Conservation (phyloP, 805 yeast species). For the Brettanomyces bruxellensis region DNA sequence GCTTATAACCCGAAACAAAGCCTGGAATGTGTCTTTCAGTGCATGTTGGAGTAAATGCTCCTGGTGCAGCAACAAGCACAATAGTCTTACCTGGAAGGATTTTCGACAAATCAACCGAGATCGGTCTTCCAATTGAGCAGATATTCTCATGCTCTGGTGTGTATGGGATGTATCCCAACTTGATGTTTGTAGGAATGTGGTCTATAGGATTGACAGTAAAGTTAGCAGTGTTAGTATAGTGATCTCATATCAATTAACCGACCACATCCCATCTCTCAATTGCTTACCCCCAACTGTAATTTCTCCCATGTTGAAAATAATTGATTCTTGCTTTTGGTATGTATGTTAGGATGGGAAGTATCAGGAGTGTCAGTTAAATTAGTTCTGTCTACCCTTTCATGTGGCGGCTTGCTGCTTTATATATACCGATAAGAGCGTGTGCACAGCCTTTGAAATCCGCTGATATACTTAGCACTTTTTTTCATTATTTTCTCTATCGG, state of each 20-base stretch:
- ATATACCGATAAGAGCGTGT: too few relatives aligned
- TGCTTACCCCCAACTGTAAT: background rate
- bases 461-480: too few relatives aligned
- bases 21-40: slow-evolving; percentile 36
- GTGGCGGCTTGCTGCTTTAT: too few relatives aligned
- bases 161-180: slow-evolving; percentile 34
- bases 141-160: slow-evolving; percentile 26
- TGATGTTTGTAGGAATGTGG: slow-evolving; percentile 22
- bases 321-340: background rate
- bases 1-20: slow-evolving; percentile 23
- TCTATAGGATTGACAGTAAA: slow-evolving; percentile 10
- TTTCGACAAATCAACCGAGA: slow-evolving; percentile 26
- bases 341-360: too few relatives aligned
- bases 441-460: too few relatives aligned
- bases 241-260: too few relatives aligned
- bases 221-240: background rate
- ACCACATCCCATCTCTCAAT: too few relatives aligned
- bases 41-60: slow-evolving; percentile 43
- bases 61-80: slow-evolving; percentile 37
- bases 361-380: too few relatives aligned
- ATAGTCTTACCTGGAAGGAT: slow-evolving; percentile 30
- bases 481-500: too few relatives aligned
- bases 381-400: too few relatives aligned
- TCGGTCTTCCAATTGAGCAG: slow-evolving; percentile 32
- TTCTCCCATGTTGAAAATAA: background rate